Evolutionary conservation across 2,329 filamentous ascomycete genomes (phyloP), one percentile per base, ranked within the genome.

Genomic region (Penicillium psychrosexuale): DNA sequence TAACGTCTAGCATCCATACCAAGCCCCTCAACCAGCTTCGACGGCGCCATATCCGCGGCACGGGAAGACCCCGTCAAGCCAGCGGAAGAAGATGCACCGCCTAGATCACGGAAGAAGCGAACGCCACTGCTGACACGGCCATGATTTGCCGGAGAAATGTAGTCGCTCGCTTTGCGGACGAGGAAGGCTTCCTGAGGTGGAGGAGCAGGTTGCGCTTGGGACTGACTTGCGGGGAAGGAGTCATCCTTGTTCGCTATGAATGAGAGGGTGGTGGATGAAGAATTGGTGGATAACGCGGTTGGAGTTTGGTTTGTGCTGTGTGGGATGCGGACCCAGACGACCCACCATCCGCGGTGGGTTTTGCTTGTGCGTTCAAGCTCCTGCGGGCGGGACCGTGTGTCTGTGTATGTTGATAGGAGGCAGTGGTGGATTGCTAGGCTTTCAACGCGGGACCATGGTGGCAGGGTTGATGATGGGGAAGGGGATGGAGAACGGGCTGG

Each of bases 341-440:
- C 77, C 84, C 84, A 87, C 84, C 84, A 87, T 7, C 82, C 82
- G n/a, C 84, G 78, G 40, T 72, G 79, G 0, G 84, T 86, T 69
- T 86, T 87, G 68, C 80, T 82, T 1, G 82, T 86, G 31, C 82
- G 76, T 63, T 87, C 84, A 7, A 82, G 73, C 57, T 86, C 83
- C 8, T 72, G 67, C 1, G 68, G 60, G 1, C 70, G 71, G 22
- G 70, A 70, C 2, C 79, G 75, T 1, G 83, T 84, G 54, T 78
- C 77, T n/a, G 70, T 67, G 47, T 84, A 76, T 0, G 81, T 84
- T 53, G 79, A 79, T 27, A 87, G 70, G 38, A 87, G 79, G 52
- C 84, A 82, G 8, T 78, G 78, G 66, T 87, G 83, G 6, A 86
- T 81, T 61, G 83, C 84, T 34, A 87, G 73, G 3, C 82, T 83